phyloP scores from a whole-genome alignment of 371 early-diverging fungal species.

The Mucor indicus region DNA sequence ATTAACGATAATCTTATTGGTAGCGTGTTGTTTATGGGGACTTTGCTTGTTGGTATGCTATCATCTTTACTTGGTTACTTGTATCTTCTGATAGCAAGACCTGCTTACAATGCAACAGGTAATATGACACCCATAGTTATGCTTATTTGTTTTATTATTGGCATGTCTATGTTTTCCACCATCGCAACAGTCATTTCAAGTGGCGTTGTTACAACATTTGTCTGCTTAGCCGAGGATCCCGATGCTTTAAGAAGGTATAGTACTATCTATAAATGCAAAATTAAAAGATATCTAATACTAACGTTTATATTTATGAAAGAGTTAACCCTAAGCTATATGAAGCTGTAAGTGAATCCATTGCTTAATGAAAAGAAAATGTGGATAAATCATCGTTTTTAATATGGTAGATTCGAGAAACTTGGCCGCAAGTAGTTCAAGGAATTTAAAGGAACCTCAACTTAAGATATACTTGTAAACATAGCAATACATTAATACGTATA shows the following conservation, averaged over 20 bases:
- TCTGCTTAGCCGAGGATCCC: constrained; percentile 84
- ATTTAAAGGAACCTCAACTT: no score
- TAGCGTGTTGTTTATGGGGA: constrained; percentile 65
- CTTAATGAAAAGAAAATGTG: not conserved
- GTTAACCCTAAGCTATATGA: constrained; percentile 63
- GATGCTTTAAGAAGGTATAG: constrained; percentile 50
- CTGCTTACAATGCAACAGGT: constrained; percentile 40
- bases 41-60: constrained; percentile 51
- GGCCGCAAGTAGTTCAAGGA: constrained; percentile 61
- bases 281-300: not conserved
- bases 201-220: constrained; percentile 79
- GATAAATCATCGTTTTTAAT: not conserved
- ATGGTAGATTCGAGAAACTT: constrained; percentile 52
- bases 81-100: constrained; percentile 39
- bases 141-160: constrained; percentile 63
- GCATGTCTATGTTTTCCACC: constrained; percentile 65
- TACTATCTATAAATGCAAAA: not conserved
- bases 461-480: no score
- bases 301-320: constrained; percentile 12
- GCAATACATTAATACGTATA: no score
- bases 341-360: constrained; percentile 15
- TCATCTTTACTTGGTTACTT: constrained; percentile 54
- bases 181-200: constrained; percentile 72
- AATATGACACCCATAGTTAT: constrained; percentile 43
- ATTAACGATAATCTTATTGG: constrained; percentile 88